Conservation (phyloP, 768 basidiomycete species). For the Lactarius evosmus region DNA sequence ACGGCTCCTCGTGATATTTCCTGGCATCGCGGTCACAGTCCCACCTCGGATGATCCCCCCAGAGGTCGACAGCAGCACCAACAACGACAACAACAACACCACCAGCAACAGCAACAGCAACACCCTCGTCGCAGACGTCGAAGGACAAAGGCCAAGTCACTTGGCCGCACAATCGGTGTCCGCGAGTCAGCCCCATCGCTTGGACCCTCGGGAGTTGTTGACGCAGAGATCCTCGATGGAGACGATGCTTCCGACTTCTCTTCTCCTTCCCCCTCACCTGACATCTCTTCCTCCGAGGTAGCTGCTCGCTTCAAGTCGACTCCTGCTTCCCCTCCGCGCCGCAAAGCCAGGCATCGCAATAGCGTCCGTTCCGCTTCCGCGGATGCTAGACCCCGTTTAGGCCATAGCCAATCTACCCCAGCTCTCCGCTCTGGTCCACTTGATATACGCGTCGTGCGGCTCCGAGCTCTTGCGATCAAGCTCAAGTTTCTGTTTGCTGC, state of each 20-base stretch:
- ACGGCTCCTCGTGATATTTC: slow-evolving; percentile 40
- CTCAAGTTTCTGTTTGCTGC: slow-evolving; percentile 55
- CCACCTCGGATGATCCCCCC: slow-evolving; percentile 23
- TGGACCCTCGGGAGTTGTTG: slow-evolving; percentile 6
- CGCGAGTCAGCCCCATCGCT: slow-evolving; percentile 13
- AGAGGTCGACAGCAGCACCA: not conserved
- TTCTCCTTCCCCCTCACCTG: slow-evolving; percentile 33
- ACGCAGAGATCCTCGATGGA: slow-evolving; percentile 26
- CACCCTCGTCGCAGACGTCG: slow-evolving; percentile 37
- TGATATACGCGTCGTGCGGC: slow-evolving; percentile 47
- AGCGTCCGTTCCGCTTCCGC: slow-evolving; percentile 27
- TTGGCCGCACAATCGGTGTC: slow-evolving; percentile 17
- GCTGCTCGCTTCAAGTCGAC: slow-evolving; percentile 33
- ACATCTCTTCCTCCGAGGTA: slow-evolving; percentile 31
- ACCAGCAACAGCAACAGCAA: slow-evolving; percentile 1
- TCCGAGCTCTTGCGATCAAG: slow-evolving; percentile 55
- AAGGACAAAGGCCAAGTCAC: slow-evolving; percentile 32
- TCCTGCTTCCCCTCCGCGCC: slow-evolving; percentile 29
- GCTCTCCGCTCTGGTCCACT: slow-evolving; percentile 41
- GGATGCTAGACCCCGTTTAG: slow-evolving; percentile 35
- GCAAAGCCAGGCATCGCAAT: slow-evolving; percentile 8
- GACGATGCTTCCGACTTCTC: slow-evolving; percentile 31
- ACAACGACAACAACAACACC: not conserved
- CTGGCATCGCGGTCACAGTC: slow-evolving; percentile 26
- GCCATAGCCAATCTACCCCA: slow-evolving; percentile 49